A percentile compares a stretch with the other conserved stretches of the same genome.
Conservation (phyloP, 768 basidiomycete species). For the Guyanaporus albipodus region DNA sequence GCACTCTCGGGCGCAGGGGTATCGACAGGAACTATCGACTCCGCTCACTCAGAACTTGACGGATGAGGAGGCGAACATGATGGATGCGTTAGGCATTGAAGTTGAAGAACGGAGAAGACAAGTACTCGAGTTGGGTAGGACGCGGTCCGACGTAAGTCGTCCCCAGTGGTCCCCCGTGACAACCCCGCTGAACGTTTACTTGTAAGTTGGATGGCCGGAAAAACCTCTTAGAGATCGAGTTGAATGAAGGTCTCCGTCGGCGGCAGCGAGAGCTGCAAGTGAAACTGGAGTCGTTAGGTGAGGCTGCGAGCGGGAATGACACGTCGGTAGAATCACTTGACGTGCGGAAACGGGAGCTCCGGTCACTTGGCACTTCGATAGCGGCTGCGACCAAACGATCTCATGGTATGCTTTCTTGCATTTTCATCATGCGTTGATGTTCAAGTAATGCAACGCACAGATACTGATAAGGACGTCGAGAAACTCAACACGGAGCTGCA, state of each 20-base stretch:
- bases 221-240: slow-evolving; percentile 84
- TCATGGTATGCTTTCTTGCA: slow-evolving; percentile 41
- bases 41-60: slow-evolving; percentile 75
- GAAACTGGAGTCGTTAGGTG: slow-evolving; percentile 74
- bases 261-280: slow-evolving; percentile 72
- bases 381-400: slow-evolving; percentile 57
- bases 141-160: slow-evolving; percentile 62
- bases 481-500: slow-evolving; percentile 59
- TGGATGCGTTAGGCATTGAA: slow-evolving; percentile 68
- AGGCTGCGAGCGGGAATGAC: slow-evolving; percentile 51
- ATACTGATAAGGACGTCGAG: slow-evolving; percentile 71
- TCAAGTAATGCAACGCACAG: slow-evolving; percentile 32
- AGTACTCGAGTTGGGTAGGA: slow-evolving; percentile 63
- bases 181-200: not conserved
- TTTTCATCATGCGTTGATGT: not conserved
- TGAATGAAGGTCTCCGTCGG: slow-evolving; percentile 83
- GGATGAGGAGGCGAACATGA: slow-evolving; percentile 60
- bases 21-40: slow-evolving; percentile 63
- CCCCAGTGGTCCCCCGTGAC: not conserved
- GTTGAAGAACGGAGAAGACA: slow-evolving; percentile 71
- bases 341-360: slow-evolving; percentile 63
- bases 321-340: slow-evolving; percentile 66
- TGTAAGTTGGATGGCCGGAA: slow-evolving; percentile 59
- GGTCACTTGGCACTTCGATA: slow-evolving; percentile 62
- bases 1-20: slow-evolving; percentile 58